A percentile compares a stretch with the other conserved stretches of the same genome.
Evolutionary conservation across 345 rosid genomes (phyloP).

Genomic region (Heritiera fomes): DNA sequence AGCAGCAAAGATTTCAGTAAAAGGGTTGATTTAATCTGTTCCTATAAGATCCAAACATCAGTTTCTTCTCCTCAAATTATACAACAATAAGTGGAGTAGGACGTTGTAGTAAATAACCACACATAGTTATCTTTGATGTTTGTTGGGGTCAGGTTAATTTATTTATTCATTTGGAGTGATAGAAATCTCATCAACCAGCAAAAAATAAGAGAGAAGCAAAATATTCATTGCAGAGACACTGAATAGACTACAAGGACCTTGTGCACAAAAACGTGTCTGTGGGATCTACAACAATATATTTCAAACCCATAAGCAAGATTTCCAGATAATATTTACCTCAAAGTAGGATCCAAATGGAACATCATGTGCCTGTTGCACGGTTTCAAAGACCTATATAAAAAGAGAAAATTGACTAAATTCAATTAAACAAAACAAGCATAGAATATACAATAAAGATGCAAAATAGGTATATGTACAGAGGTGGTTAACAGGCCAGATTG

Average conservation of each 20-base stretch:
- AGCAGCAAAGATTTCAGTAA: neutral
- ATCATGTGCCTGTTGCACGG: conserved; percentile 95
- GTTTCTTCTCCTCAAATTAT: neutral
- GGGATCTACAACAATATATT: too few species aligned
- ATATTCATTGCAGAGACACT: neutral
- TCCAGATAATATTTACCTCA: conserved; percentile 54
- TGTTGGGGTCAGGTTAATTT: neutral
- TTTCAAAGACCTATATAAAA: conserved; percentile 80
- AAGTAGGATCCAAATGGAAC: conserved; percentile 97
- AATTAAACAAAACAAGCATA: neutral
- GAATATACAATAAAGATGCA: neutral
- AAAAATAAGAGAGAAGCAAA: neutral
- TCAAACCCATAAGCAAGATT: too few species aligned
- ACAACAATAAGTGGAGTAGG: neutral
- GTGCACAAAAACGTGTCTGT: neutral
- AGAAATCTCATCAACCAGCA: conserved; percentile 6
- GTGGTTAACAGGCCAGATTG: too few species aligned
- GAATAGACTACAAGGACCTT: neutral
- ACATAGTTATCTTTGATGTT: neutral
- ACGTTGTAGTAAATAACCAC: neutral
- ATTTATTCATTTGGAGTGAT: conserved; percentile 3
- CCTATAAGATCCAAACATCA: too few species aligned
- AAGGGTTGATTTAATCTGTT: neutral
- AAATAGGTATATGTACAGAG: too few species aligned
- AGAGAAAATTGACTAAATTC: conserved; percentile 10